Evolutionary conservation across 352 stramenopile genomes (phyloP), one percentile per base, ranked within the genome.

Genomic region (Globisporangium takayamanum): DNA sequence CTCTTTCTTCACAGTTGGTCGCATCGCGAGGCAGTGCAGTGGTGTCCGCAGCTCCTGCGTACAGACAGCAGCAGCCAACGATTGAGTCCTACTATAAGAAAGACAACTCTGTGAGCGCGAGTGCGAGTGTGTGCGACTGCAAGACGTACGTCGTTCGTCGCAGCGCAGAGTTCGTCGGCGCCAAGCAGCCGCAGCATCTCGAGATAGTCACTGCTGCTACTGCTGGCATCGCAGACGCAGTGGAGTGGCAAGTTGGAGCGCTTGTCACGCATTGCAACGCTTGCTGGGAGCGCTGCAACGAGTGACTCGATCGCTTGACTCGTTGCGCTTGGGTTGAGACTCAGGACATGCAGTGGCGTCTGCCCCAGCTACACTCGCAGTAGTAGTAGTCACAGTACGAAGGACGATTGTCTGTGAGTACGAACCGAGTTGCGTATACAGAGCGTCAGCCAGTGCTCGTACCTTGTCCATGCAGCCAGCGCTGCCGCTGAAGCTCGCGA

Each of bases 291-390:
- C 1, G 58, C 69, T 2, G 57, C 12, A n/a, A 74, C 60, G 22
- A 85, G 69, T 1, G 61, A 59, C 12, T 55, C 57, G 1, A 88
- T 57, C 0, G 65, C 67, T 50, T 84, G 66, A 33, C 64, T 66
- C 1, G 76, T 87, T 49, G 76, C 71, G 41, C 60, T 73, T 2
- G 66, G n/a, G 39, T 88, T 88, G 3, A 44, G 53, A 26, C 74
- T 83, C 14, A 90, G 45, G 18, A 78, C 55, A 49, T 90, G 80
- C 16, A 90, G 52, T 22, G 80, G 76, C 0, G 70, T 87, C 46
- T 74, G 70, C 0, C 71, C 76, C 30, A 56, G 48, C 69, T 77
- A 16, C 46, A 50, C n/a, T 30, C 18, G 3, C 3, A 50, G 46
- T 33, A 7, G 3, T 33, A 28, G 45, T 11, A 36, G 30, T 36